A percentile compares a stretch with the other conserved stretches of the same genome.
phyloP scores from a whole-genome alignment of 805 yeast species.

The Yarrowia phangngaensis region DNA sequence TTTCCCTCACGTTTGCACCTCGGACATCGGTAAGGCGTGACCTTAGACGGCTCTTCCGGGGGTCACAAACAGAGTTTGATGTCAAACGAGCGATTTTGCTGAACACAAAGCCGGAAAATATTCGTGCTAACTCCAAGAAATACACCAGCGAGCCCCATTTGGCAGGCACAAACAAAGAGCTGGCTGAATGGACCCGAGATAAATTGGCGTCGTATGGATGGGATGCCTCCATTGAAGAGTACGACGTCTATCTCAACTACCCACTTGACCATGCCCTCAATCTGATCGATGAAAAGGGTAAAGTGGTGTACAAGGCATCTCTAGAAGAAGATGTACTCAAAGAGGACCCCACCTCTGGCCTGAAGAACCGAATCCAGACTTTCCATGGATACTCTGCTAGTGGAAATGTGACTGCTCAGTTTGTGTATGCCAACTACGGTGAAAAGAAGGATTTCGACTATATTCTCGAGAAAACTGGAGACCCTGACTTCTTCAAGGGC shows the following conservation, averaged over 20 bases:
- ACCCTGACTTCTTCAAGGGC: constrained; percentile 43
- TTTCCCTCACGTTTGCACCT: constrained; percentile 72
- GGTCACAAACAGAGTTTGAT: constrained; percentile 42
- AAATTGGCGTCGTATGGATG: constrained; percentile 62
- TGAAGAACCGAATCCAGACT: constrained; percentile 55
- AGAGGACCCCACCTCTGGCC: constrained; percentile 50
- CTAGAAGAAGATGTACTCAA: constrained; percentile 51
- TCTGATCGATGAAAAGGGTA: constrained; percentile 40
- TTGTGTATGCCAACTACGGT: constrained; percentile 69
- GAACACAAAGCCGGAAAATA: constrained; percentile 40
- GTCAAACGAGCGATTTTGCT: constrained; percentile 58
- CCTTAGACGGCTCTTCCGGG: constrained; percentile 68
- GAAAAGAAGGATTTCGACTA: constrained; percentile 54
- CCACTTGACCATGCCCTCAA: constrained; percentile 55
- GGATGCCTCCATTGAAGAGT: constrained; percentile 50
- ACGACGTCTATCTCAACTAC: constrained; percentile 59
- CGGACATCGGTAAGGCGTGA: constrained; percentile 80
- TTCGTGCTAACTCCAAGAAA: constrained; percentile 51
- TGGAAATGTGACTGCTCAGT: constrained; percentile 67
- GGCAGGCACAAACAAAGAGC: constrained; percentile 45
- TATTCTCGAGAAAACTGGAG: constrained; percentile 48
- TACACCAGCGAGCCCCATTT: constrained; percentile 56
- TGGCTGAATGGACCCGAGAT: constrained; percentile 53
- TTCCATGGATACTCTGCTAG: constrained; percentile 74
- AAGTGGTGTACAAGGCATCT: constrained; percentile 49